Evolutionary conservation across 331 rosid genomes (phyloP), one percentile per base, ranked within the genome.

Genomic region (Acacia concinna): DNA sequence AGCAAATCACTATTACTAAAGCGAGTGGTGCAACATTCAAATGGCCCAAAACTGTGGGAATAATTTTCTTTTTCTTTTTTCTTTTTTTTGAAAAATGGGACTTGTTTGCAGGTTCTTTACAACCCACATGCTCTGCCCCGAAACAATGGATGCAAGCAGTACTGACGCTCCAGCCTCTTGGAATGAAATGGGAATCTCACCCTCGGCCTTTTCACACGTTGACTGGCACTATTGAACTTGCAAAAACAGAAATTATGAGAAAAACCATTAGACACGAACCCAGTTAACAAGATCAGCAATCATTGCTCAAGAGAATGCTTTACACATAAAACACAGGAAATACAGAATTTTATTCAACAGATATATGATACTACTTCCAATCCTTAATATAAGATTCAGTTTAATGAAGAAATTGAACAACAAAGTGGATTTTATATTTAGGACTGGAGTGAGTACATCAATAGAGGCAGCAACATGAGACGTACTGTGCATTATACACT

Each of bases 21-120:
- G 47, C 67, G 79, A 71, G 81, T 34, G 51, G 67, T 68, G 40
- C 74, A 28, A 44, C 75, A 74, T 40, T 54, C 84, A 64, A 32
- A 56, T 35, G 46, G 28, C 71, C 4, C 8, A 15, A 34, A 34
- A 65, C 8, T 34, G 47, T 8, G 25, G 49, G 35, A 66, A 66
- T 32, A 18, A 18, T 34, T 65, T 2, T 3, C n/a, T n/a, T n/a
- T n/a, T n/a, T n/a, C n/a, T n/a, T n/a, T n/a, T n/a, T n/a, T n/a
- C n/a, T 44, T 6, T 3, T 4, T 2, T 34, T 35, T 65, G 4
- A 18, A 5, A 62, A 54, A 77, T 28, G 35, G 70, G 46, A 35
- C 40, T 51, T 38, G 49, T 71, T 52, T 20, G 74, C 35, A 5
- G 66, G 65, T 71, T 31, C 78, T 43, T 64, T 49, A 64, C 25